Base-by-base conservation (phyloP, 768 basidiomycete genomes). In the Suillus subaureus region DNA sequence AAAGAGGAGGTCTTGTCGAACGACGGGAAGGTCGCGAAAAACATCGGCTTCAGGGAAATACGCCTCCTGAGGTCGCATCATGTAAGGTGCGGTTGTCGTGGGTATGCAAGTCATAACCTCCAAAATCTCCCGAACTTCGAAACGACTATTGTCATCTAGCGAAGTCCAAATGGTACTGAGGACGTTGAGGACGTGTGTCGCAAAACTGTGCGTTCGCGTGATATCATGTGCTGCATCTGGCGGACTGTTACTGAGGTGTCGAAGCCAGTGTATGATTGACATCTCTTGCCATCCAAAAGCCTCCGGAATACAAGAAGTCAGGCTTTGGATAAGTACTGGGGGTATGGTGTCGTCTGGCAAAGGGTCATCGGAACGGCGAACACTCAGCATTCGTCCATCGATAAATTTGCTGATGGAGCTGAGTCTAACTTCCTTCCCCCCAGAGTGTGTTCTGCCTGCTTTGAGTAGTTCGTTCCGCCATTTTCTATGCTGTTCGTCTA, bases 21-120 rank as follows among this genome's bases (percentile, higher is more conserved):
- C 86, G 52, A 92, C 86, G 1, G 94, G 88, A 23, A 96, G 80
- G 74, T 97, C 96, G 26, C 86, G 85, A 75, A 98, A 97, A 21
- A 98, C 80, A 69, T 92, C 86, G 16, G 90, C 95, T 66, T 87
- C 92, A 13, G 89, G 79, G 71, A 97, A 96, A 77, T 96, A 97
- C 4, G 90, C 79, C 52, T 95, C 86, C 4, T 75, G 72, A 0
- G 96, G 93, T 21, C 74, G 72, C 15, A 76, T 78, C 58, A 60
- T 60, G 39, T 2, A 4, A 42, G 16, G 1, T 40, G 1, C 1
- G 18, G 21, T 42, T 8, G 87, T 86, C 0, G 93, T 94, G 1
- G 92, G 92, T 49, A 95, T 84, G 70, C 90, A 91, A 1, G 86
- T 67, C 23, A 86, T 78, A 5, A 76, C 72, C 57, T 78, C 77